Base-by-base conservation (phyloP, 2,329 filamentous ascomycete genomes). In the Lachnellula cervina region DNA sequence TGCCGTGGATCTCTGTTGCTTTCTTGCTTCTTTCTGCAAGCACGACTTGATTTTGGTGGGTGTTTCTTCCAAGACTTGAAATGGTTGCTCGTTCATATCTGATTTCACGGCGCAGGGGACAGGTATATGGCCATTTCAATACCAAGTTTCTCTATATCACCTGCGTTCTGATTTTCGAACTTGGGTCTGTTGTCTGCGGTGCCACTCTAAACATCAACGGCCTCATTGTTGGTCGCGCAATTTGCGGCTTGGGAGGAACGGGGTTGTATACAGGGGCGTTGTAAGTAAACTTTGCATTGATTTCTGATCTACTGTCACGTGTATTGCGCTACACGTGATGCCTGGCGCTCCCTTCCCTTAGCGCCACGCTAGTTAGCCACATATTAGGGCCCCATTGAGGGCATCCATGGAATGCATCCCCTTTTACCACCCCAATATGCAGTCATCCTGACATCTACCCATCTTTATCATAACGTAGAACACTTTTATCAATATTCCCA, bases 1-100 rank as follows among this genome's bases (percentile, higher is more conserved):
- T 77, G 5, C 64, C 69, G 8, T 77, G 74, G 74, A 62, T 76
- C 17, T 67, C 67, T 8, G 65, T 53, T 4, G 35, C 49, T 11
- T 56, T 56, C 45, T 35, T 56, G 19, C 46, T 56, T 14, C 34
- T 40, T 2, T 25, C 54, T n/a, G 49, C 54, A 3, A 44, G 38
- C 7, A 47, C 47, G 38, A 48, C n/a, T 23, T 37, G 49, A 7
- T 32, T 42, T 5, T 56, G 54, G 49, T 54, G 9, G 7, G 37
- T 40, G 35, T 21, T 48, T 9, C 1, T 16, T 40, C 13, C 9
- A 23, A 50, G 28, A 28, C 8, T 4, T 13, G 5, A 25, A 42
- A 8, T 2, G 13, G 1, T 17, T 16, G 14, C 4, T 40, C 23
- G 35, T 16, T 7, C 7, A 28, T 17, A 32, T 2, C 19, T 16